Evolutionary conservation across 1,139 yeast genomes (phyloP).

Genomic region (Saccharomycopsis crataegensis): DNA sequence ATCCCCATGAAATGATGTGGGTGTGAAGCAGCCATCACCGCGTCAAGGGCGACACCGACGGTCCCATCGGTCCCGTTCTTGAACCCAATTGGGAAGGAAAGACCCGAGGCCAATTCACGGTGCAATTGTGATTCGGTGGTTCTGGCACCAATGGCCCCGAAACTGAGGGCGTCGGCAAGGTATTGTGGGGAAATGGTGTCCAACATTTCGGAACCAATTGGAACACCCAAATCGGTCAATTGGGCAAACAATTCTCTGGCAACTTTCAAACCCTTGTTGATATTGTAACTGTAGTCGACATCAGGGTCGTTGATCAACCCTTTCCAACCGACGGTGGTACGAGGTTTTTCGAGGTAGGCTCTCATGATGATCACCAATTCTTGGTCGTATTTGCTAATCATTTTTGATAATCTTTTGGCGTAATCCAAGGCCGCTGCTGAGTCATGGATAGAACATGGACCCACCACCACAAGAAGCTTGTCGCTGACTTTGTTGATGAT

Average conservation of each 20-base stretch:
- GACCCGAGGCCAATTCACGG: conserved; percentile 93
- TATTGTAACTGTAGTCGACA: conserved; percentile 84
- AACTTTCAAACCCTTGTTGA: conserved; percentile 87
- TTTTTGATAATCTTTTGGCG: conserved; percentile 58
- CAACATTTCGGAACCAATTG: conserved; percentile 96
- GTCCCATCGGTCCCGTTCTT: conserved; percentile 98
- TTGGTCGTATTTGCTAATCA: conserved; percentile 59
- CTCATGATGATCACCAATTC: conserved; percentile 89
- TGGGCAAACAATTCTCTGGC: conserved; percentile 83
- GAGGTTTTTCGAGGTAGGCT: conserved; percentile 95
- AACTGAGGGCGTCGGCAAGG: conserved; percentile 81
- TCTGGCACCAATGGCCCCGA: conserved; percentile 98
- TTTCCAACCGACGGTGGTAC: conserved; percentile 99
- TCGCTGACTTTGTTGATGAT: conserved; percentile 72
- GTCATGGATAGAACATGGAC: conserved; percentile 97
- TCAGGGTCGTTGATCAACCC: conserved; percentile 97
- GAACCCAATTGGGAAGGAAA: conserved; percentile 97
- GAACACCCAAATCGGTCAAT: conserved; percentile 69
- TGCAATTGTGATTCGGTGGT: conserved; percentile 97
- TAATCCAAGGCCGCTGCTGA: conserved; percentile 84
- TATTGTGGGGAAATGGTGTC: conserved; percentile 98
- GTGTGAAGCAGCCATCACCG: conserved; percentile 84
- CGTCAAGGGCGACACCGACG: conserved; percentile 87
- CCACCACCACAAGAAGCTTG: conserved; percentile 75
- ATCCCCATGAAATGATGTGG: conserved; percentile 96